Percentiles rank a stretch among this genome's conserved stretches.
Conservation (phyloP, 2,329 filamentous ascomycete species). For the Ophiocordyceps camponoti-floridani region DNA sequence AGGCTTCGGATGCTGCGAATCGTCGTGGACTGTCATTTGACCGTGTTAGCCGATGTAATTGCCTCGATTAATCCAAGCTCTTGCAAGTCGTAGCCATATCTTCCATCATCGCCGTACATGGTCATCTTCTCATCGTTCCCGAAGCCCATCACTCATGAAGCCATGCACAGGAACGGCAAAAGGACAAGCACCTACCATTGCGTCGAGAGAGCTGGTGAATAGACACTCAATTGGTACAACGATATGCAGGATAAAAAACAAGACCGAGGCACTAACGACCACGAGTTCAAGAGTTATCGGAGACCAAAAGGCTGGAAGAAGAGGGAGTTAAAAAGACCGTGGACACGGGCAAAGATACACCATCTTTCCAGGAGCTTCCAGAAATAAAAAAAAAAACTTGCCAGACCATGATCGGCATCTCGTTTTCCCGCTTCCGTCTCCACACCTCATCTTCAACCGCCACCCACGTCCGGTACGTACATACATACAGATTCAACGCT, state of each 20-base stretch:
- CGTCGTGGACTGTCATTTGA: conserved; percentile 37
- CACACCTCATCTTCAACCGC: neutral
- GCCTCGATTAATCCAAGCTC: too few species aligned
- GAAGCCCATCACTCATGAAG: neutral
- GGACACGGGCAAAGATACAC: conserved; percentile 8
- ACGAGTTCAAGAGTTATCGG: neutral
- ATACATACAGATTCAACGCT: neutral
- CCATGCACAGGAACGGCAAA: neutral
- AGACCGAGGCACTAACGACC: neutral
- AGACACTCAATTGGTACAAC: neutral
- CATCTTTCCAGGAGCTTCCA: conserved; percentile 22
- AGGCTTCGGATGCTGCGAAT: conserved; percentile 93
- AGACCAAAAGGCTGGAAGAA: neutral
- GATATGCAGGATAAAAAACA: neutral
- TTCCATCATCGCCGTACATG: too few species aligned
- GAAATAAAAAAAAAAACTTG: conserved; percentile 5
- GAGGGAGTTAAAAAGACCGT: neutral
- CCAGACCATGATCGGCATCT: neutral
- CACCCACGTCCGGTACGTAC: neutral
- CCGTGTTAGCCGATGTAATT: neutral
- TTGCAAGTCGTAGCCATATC: too few species aligned
- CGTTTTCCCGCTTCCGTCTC: neutral
- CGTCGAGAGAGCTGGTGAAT: conserved; percentile 1
- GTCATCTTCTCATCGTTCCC: too few species aligned
- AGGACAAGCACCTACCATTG: conserved; percentile 11